These are phyloP conservation scores for Bothriochloa decipiens DNA, from an alignment of 176 grass and related monocot species.

Conservation along the genomic window DNA sequence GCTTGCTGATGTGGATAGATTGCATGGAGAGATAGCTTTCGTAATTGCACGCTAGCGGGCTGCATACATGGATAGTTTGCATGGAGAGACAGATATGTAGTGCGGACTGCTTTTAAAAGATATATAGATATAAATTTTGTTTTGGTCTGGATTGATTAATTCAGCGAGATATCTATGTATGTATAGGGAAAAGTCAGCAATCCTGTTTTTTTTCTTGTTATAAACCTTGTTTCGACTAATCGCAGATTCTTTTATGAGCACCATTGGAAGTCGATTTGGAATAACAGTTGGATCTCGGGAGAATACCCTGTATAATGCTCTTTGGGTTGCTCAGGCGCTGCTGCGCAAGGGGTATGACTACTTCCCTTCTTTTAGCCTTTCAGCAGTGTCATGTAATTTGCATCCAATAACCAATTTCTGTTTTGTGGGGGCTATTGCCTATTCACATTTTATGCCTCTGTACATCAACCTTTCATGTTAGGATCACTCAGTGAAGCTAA, in stretches of 20 bases:
- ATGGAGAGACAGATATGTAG: background rate
- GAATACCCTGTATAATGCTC: conserved; percentile 91
- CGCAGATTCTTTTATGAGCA: conserved; percentile 73
- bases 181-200: background rate
- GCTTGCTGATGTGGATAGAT: background rate
- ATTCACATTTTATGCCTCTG: conserved; percentile 3
- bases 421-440: background rate
- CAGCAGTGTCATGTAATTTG: background rate
- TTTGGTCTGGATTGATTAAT: background rate
- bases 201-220: background rate
- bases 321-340: conserved; percentile 92
- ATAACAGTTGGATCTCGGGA: conserved; percentile 80
- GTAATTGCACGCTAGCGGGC: background rate
- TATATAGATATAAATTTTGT: background rate
- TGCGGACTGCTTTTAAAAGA: background rate
- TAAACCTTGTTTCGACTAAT: conserved; percentile 39
- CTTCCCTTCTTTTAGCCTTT: conserved; percentile 10
- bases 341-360: conserved; percentile 80
- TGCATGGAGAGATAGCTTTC: no score
- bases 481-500: conserved; percentile 1
- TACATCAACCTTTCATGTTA: background rate
- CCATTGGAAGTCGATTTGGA: conserved; percentile 81
- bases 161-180: background rate
- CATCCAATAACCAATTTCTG: background rate
- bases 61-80: background rate